phyloP scores from a whole-genome alignment of 371 early-diverging fungal species.

The Saksenaea oblongispora region DNA sequence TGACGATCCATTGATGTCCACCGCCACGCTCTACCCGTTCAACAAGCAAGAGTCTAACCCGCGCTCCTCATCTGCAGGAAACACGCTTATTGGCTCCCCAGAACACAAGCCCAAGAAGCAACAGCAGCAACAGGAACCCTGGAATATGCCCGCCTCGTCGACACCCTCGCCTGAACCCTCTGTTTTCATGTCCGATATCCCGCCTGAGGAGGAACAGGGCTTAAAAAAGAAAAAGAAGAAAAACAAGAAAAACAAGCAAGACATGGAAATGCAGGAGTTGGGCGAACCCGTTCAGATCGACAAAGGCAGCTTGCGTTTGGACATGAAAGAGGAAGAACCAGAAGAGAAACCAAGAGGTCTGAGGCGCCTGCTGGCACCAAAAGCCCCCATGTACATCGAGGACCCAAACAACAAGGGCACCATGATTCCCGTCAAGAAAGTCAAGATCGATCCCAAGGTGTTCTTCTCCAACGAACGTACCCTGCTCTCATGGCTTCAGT shows the following conservation, averaged over 20 bases:
- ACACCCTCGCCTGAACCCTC: neutral
- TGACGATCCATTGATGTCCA: neutral
- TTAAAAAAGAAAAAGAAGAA: constrained; percentile 8
- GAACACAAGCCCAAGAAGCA: neutral
- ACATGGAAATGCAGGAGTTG: constrained; percentile 2
- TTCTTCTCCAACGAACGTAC: constrained; percentile 99
- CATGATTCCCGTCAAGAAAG: constrained; percentile 61
- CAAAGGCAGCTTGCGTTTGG: constrained; percentile 2
- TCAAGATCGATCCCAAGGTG: constrained; percentile 98
- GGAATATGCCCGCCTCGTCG: neutral
- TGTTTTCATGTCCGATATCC: constrained; percentile 10
- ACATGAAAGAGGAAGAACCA: constrained; percentile 9
- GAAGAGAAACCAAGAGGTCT: constrained; percentile 2
- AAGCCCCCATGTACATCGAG: neutral
- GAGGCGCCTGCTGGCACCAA: constrained; percentile 1
- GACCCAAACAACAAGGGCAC: constrained; percentile 5
- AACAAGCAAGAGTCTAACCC: neutral
- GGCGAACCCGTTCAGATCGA: constrained; percentile 17
- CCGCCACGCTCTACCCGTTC: neutral
- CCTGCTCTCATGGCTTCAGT: constrained; percentile 91
- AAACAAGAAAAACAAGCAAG: neutral
- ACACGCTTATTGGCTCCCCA: neutral
- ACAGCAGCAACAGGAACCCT: neutral
- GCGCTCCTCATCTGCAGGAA: neutral
- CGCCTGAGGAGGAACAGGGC: neutral